Percentiles rank a stretch among this genome's conserved stretches.
phyloP scores from a whole-genome alignment of 169 alveolate species.

The Blepharisma undulans region DNA sequence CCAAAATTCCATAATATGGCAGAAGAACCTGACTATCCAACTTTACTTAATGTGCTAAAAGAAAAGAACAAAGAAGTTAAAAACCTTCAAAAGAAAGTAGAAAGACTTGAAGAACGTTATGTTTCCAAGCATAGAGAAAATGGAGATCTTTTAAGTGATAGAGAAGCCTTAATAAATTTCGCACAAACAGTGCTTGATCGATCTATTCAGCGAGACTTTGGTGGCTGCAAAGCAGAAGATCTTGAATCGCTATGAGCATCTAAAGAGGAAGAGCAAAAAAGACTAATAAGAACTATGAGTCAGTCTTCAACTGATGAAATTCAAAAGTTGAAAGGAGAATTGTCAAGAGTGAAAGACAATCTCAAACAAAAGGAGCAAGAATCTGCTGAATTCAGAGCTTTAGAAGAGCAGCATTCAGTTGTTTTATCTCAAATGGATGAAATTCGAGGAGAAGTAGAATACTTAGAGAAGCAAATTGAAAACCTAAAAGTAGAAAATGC shows the following conservation, averaged over 20 bases:
- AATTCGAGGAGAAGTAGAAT: slow-evolving; percentile 13
- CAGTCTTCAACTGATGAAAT: neutral
- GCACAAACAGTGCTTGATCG: slow-evolving; percentile 19
- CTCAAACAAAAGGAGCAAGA: slow-evolving; percentile 21
- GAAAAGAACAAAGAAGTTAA: slow-evolving; percentile 37
- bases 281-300: neutral
- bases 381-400: neutral
- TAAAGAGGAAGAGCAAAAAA: slow-evolving; percentile 33
- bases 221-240: neutral
- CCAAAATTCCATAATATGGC: neutral
- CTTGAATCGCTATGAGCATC: slow-evolving; percentile 16
- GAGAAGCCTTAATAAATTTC: neutral
- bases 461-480: slow-evolving; percentile 31
- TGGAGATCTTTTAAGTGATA: neutral
- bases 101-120: slow-evolving; percentile 37
- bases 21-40: slow-evolving; percentile 29
- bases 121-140: slow-evolving; percentile 37
- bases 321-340: neutral
- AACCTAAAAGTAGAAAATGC: slow-evolving; percentile 35
- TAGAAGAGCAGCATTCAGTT: neutral
- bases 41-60: neutral
- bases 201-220: neutral
- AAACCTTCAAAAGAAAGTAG: slow-evolving; percentile 27
- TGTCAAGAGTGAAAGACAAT: neutral
- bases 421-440: neutral